Evolutionary conservation across 2,329 filamentous ascomycete species (phyloP).

Genomic region (Colletotrichum gloeosporioides): DNA sequence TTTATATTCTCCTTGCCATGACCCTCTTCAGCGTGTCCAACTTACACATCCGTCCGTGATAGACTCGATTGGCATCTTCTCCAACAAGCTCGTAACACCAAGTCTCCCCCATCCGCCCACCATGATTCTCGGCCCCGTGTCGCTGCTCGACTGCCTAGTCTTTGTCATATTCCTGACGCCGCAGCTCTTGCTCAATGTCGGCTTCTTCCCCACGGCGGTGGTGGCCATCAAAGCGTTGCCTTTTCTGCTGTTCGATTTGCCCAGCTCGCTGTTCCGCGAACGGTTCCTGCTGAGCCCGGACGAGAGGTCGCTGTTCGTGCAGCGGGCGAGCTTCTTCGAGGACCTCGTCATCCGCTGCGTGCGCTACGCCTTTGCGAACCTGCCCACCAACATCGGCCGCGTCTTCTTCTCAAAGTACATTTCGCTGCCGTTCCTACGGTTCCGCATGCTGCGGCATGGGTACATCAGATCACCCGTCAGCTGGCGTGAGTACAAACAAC

Average conservation of each 20-base stretch:
- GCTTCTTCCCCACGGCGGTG: constrained; percentile 61
- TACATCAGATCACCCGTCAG: constrained; percentile 65
- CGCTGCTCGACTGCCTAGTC: constrained; percentile 75
- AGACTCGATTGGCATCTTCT: neutral
- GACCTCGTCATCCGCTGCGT: constrained; percentile 80
- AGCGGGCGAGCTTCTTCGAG: constrained; percentile 74
- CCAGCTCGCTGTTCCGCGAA: constrained; percentile 62
- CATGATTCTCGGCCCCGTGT: constrained; percentile 79
- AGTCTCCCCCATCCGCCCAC: constrained; percentile 19
- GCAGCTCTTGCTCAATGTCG: constrained; percentile 73
- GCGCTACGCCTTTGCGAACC: constrained; percentile 75
- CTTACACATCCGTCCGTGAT: neutral
- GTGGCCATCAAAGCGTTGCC: constrained; percentile 69
- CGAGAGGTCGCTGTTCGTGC: constrained; percentile 60
- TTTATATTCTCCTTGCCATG: neutral
- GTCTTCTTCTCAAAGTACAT: constrained; percentile 82
- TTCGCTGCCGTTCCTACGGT: constrained; percentile 75
- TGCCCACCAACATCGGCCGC: constrained; percentile 71
- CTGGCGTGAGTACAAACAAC: constrained; percentile 60
- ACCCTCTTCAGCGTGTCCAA: neutral
- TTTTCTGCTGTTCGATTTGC: constrained; percentile 69
- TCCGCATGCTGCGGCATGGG: constrained; percentile 78
- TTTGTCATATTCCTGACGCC: constrained; percentile 75
- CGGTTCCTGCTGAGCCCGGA: constrained; percentile 52
- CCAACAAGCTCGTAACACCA: neutral